These are phyloP conservation scores for Rhynchospora pubera DNA, from an alignment of 176 grass and related monocot genomes.

Conservation along the genomic window DNA sequence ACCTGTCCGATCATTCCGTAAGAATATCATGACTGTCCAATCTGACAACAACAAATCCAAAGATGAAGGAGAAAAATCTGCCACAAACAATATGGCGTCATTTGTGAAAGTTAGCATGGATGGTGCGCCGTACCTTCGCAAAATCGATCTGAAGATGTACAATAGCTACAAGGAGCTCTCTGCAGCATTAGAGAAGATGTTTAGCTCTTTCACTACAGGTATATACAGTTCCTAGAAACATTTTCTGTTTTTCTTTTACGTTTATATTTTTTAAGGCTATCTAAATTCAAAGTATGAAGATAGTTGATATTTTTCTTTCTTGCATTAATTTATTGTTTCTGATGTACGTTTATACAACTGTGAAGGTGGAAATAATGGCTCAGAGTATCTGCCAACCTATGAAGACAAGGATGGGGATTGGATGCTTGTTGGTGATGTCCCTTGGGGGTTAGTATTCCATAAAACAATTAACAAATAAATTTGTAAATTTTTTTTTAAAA, in stretches of 20 bases:
- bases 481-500: too few relatives aligned
- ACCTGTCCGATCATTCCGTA: constrained; percentile 85
- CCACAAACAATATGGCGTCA: constrained; percentile 24
- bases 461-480: background rate
- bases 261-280: background rate
- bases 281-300: background rate
- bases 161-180: constrained; percentile 89
- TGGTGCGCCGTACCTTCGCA: constrained; percentile 80
- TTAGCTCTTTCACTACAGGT: constrained; percentile 65
- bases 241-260: background rate
- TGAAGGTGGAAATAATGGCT: constrained; percentile 38
- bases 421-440: constrained; percentile 96
- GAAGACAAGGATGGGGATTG: constrained; percentile 97
- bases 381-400: constrained; percentile 77
- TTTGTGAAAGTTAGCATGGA: constrained; percentile 99
- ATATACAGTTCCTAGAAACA: constrained; percentile 14
- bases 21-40: constrained; percentile 78
- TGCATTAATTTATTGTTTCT: constrained; percentile 1
- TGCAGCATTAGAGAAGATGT: constrained; percentile 74
- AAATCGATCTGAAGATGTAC: constrained; percentile 91
- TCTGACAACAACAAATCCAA: constrained; percentile 43
- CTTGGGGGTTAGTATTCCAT: constrained; percentile 70
- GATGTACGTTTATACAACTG: background rate
- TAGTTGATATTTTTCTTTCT: background rate
- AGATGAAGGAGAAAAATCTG: constrained; percentile 50